phyloP scores from a whole-genome alignment of 1,139 yeast species.

The Candida sp. region DNA sequence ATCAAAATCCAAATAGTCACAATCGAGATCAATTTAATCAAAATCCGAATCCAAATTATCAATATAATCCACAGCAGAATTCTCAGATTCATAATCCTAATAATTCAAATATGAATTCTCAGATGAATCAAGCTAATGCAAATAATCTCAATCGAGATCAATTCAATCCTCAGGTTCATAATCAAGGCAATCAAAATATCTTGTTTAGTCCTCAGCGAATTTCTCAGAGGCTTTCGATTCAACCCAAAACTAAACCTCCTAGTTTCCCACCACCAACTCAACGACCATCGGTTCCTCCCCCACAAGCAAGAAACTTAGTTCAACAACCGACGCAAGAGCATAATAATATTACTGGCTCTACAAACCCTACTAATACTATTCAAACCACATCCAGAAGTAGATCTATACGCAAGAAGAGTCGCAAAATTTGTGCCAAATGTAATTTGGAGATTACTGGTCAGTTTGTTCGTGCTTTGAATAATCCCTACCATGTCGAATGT shows the following conservation, averaged over 20 bases:
- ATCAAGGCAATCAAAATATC: no score
- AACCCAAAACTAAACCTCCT: not conserved
- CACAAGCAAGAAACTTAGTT: not conserved
- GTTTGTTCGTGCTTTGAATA: conserved; percentile 79
- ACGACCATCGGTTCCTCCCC: not conserved
- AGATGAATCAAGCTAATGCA: no score
- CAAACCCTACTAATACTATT: no score
- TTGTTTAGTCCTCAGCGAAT: no score
- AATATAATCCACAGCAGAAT: no score
- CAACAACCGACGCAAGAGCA: conserved; percentile 3
- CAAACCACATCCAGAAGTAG: conserved; percentile 4
- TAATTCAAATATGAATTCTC: no score
- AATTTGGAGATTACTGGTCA: conserved; percentile 70
- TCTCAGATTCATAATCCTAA: no score
- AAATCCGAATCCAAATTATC: no score
- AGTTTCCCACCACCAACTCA: not conserved
- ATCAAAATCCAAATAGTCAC: no score
- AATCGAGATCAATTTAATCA: no score
- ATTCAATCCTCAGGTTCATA: no score
- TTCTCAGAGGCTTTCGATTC: not conserved
- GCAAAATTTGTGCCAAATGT: conserved; percentile 60
- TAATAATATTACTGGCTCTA: not conserved
- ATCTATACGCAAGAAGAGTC: conserved; percentile 18
- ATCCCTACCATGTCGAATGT: conserved; percentile 83
- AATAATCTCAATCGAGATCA: no score